phyloP scores from a whole-genome alignment of 2,329 filamentous ascomycete genomes.

The Teratosphaeria zuluensis region DNA sequence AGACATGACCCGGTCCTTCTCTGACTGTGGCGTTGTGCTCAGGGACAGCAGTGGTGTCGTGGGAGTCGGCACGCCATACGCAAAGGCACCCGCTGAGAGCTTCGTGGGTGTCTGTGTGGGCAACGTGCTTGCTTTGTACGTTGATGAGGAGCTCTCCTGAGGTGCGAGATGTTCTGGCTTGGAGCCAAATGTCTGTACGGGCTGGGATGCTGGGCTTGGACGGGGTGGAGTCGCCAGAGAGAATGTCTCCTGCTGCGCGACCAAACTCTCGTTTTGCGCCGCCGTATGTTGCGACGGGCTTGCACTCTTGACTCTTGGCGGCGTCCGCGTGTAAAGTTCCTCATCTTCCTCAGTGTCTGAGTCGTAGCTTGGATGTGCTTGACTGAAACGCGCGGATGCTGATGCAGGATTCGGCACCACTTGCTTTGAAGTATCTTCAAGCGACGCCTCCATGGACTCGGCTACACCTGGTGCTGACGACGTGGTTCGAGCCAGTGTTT shows the following conservation, averaged over 20 bases:
- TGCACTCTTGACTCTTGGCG: not conserved
- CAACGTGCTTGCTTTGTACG: not conserved
- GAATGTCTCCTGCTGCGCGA: not conserved
- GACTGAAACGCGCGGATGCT: not conserved
- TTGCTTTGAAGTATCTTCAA: not conserved
- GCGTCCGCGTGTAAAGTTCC: not conserved
- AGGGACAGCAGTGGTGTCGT: slow-evolving; percentile 2
- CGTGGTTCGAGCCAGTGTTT: not conserved
- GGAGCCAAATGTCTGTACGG: not conserved
- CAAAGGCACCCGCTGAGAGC: not conserved
- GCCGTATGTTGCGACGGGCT: not conserved
- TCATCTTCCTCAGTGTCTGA: slow-evolving; percentile 1
- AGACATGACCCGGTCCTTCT: slow-evolving; percentile 20
- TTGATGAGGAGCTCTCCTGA: not conserved
- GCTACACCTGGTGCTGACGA: not conserved
- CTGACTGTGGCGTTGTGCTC: slow-evolving; percentile 17
- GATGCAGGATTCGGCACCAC: not conserved
- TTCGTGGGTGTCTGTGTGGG: slow-evolving; percentile 2
- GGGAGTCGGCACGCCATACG: slow-evolving; percentile 9
- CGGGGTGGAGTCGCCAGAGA: not conserved
- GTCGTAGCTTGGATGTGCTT: not conserved
- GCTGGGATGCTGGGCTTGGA: not conserved
- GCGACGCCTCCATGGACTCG: not conserved
- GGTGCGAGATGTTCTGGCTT: not conserved
- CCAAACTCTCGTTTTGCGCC: not conserved